phyloP scores from a whole-genome alignment of 1,139 yeast species.

The Sugiyamaella castrensis region DNA sequence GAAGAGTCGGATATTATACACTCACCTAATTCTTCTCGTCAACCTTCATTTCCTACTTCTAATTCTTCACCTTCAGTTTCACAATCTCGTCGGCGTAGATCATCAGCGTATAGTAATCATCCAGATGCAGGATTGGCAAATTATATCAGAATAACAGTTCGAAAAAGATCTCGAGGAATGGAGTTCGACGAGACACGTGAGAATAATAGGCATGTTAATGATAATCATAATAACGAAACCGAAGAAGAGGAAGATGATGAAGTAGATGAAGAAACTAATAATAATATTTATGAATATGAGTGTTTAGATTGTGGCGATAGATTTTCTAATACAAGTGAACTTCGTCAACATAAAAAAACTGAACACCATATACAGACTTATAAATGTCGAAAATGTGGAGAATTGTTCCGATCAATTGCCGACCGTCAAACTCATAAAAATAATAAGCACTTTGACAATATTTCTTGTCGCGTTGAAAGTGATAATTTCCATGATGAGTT shows the following conservation, averaged over 20 bases:
- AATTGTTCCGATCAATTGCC: conserved; percentile 30
- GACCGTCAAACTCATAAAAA: conserved; percentile 34
- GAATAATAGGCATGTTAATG: not conserved
- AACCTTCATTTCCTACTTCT: no score
- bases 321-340: conserved; percentile 24
- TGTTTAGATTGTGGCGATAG: conserved; percentile 27
- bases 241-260: not conserved
- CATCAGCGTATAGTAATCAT: not conserved
- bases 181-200: not conserved
- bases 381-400: conserved; percentile 33
- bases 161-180: conserved; percentile 1
- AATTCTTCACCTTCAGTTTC: not conserved
- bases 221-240: not conserved
- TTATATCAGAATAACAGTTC: conserved; percentile 5
- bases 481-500: conserved; percentile 25
- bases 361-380: conserved; percentile 26
- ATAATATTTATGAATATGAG: conserved; percentile 7
- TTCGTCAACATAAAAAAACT: conserved; percentile 29
- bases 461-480: conserved; percentile 23
- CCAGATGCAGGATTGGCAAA: conserved; percentile 7
- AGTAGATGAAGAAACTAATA: not conserved
- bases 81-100: not conserved
- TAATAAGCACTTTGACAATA: conserved; percentile 29
- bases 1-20: no score
- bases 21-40: no score